Evolutionary conservation across 129 eudicot species (phyloP), one percentile per base, ranked within the genome.

Genomic region (Sambucus nigra): DNA sequence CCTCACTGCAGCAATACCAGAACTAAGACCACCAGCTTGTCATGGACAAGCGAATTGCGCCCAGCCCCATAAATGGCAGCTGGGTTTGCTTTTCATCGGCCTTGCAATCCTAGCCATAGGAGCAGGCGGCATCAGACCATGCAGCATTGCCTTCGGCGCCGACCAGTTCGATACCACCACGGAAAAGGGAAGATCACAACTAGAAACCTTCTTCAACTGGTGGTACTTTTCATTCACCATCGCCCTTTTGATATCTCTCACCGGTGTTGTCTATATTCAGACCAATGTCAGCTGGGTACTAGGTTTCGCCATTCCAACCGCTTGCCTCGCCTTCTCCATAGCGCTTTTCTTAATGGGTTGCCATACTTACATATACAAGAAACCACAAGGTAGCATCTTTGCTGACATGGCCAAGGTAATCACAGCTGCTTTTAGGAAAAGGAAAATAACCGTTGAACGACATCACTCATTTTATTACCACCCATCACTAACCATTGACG

Each of bases 171-270:
- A 92, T 57, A 49, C 85, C 16, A 69, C 80, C 33, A 92, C 99
- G 0, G 85, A 82, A 5, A 78, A 86, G 64, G 99, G 99, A 29
- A 68, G 94, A 47, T 82, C 57, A 60, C 82, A 85, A 15, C 86
- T 92, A 19, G 73, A 65, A 26, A 92, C 96, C 47, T 92, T 82
- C 85, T 92, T 86, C 58, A 92, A 92, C 59, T 92, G 92, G 99
- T 92, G 86, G 53, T 92, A 86, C 76, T 60, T 76, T 12, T 73
- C 96, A 8, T 92, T 86, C 39, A 80, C 99, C 0, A 15, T 82
- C 41, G 94, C 80, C 0, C 0, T 92, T 19, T 62, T 82, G 52
- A 52, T 80, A 31, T 74, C 87, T 0, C 16, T 86, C 22, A 92
- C 99, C 29, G 60, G 82, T 15, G 77, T 86, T 48, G 94, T 92